Conservation (phyloP, 805 yeast genomes). For the Starmerella powellii region DNA sequence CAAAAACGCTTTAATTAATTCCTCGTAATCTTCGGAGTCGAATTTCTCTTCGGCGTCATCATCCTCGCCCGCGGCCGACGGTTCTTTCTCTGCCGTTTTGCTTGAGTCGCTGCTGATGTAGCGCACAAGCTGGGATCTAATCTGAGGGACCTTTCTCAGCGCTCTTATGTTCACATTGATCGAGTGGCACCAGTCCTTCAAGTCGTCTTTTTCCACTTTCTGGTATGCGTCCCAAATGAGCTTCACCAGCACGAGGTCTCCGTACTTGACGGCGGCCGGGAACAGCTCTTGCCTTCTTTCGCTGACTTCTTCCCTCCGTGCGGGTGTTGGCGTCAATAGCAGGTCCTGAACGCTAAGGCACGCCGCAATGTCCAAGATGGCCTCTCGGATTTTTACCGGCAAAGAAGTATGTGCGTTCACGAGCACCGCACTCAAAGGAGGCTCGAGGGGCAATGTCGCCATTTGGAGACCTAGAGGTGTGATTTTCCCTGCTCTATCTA, state of each 20-base stretch:
- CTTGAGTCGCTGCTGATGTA: conserved; percentile 36
- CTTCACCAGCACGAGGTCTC: conserved; percentile 73
- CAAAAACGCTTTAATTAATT: conserved; percentile 64
- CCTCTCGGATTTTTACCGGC: conserved; percentile 35
- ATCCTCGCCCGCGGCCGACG: not conserved
- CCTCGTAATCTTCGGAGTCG: conserved; percentile 37
- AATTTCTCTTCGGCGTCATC: conserved; percentile 5
- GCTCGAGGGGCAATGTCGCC: conserved; percentile 85
- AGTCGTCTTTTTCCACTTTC: conserved; percentile 36
- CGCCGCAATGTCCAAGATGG: conserved; percentile 79
- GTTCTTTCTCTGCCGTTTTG: conserved; percentile 3
- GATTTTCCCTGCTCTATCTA: conserved; percentile 62
- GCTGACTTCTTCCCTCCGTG: conserved; percentile 72
- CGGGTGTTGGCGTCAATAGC: conserved; percentile 65
- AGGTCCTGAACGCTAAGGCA: conserved; percentile 89
- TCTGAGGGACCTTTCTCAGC: conserved; percentile 60
- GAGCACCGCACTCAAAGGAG: conserved; percentile 78
- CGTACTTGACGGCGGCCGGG: conserved; percentile 57
- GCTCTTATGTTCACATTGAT: conserved; percentile 67
- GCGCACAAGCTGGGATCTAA: conserved; percentile 60
- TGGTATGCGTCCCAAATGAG: conserved; percentile 54
- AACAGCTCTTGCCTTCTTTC: conserved; percentile 58
- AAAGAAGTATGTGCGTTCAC: conserved; percentile 46
- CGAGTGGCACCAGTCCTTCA: conserved; percentile 72
- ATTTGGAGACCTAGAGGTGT: conserved; percentile 72